Evolutionary conservation across 2,329 filamentous ascomycete species (phyloP).

Genomic region (Pseudocercospora crystallina): DNA sequence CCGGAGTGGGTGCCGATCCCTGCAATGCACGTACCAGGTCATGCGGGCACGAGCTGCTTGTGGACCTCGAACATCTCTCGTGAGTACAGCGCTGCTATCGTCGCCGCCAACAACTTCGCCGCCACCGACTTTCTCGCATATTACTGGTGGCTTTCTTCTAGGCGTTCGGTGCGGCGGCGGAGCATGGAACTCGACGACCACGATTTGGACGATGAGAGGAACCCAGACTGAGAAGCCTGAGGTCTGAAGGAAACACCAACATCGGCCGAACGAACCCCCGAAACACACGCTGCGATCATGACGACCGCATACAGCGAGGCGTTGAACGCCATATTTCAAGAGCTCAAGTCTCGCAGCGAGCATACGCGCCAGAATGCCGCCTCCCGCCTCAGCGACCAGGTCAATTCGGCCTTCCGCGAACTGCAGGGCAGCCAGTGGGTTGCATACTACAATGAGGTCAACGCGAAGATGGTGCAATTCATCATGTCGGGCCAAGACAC

Average conservation of each 20-base stretch:
- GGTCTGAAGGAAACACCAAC: background rate
- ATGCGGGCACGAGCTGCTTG: background rate
- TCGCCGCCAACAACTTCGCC: slow-evolving; percentile 5
- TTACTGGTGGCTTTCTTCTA: background rate
- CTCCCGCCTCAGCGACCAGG: slow-evolving; percentile 31
- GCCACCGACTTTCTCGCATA: background rate
- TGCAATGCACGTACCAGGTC: no score
- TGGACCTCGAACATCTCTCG: no score
- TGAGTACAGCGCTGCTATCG: no score
- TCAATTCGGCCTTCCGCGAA: slow-evolving; percentile 52
- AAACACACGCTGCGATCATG: slow-evolving; percentile 21
- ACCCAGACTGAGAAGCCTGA: slow-evolving; percentile 11
- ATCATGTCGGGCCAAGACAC: slow-evolving; percentile 85
- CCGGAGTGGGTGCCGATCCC: no score
- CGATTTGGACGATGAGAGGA: slow-evolving; percentile 4
- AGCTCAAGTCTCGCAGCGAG: slow-evolving; percentile 32
- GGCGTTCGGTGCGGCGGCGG: background rate
- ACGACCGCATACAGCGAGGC: slow-evolving; percentile 33
- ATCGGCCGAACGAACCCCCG: background rate
- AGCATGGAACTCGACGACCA: slow-evolving; percentile 6
- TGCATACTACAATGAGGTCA: slow-evolving; percentile 63
- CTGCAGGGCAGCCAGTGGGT: slow-evolving; percentile 76
- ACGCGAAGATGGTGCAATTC: slow-evolving; percentile 68
- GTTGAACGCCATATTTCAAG: slow-evolving; percentile 32
- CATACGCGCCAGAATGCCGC: slow-evolving; percentile 31